Evolutionary conservation across 768 basidiomycete species (phyloP).

Genomic region (Russula griseocarnosa): DNA sequence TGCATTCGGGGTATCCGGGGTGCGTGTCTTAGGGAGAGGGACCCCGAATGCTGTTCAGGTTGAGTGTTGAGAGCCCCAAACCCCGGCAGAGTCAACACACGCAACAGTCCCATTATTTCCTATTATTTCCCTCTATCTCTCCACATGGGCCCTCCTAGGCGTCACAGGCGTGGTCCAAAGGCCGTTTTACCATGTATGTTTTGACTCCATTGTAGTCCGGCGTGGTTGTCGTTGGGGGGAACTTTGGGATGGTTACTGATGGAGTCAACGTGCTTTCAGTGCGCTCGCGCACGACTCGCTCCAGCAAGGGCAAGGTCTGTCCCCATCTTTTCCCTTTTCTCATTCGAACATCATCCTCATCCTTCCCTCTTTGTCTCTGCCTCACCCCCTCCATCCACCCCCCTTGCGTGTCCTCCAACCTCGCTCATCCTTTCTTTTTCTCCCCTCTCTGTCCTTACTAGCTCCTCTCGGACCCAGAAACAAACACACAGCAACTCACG

Average conservation of each 20-base stretch:
- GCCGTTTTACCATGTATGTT: conserved; percentile 25
- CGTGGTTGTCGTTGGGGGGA: not conserved
- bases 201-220: not conserved
- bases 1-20: conserved; percentile 2
- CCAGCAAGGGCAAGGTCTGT: conserved; percentile 52
- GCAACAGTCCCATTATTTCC: conserved; percentile 9
- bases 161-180: conserved; percentile 26
- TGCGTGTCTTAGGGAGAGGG: not conserved
- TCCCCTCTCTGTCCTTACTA: conserved; percentile 13
- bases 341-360: conserved; percentile 7
- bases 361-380: not conserved
- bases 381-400: not conserved
- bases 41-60: conserved; percentile 1
- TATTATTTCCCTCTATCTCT: conserved; percentile 17
- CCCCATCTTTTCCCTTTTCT: conserved; percentile 16
- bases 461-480: conserved; percentile 55
- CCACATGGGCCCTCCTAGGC: conserved; percentile 26
- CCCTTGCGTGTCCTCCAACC: conserved; percentile 16
- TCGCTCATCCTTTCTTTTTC: conserved; percentile 8
- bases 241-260: conserved; percentile 28
- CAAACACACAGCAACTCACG: conserved; percentile 62
- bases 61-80: conserved; percentile 13
- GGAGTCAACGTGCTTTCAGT: conserved; percentile 37
- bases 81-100: conserved; percentile 22
- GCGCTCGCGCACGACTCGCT: conserved; percentile 56